These are phyloP conservation scores for Haplographium delicatum DNA, from an alignment of 495 filamentous ascomycete genomes.

Conservation along the genomic window DNA sequence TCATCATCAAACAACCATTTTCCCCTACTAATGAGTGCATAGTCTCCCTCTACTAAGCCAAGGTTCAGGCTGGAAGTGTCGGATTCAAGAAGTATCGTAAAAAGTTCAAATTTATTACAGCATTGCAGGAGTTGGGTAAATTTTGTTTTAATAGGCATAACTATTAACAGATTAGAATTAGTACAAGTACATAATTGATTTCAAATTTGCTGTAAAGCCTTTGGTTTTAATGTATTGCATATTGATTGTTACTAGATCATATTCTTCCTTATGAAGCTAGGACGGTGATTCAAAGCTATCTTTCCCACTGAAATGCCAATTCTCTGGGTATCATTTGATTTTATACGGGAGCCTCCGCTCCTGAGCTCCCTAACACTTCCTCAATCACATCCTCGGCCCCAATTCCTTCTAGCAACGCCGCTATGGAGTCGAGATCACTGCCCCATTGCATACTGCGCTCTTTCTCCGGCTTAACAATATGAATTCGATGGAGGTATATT, in stretches of 20 bases:
- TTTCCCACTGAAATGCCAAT: neutral
- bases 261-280: neutral
- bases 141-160: slow-evolving; percentile 6
- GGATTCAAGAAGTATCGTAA: slow-evolving; percentile 47
- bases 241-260: too few species aligned
- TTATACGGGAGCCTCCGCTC: slow-evolving; percentile 24
- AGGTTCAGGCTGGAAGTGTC: slow-evolving; percentile 72
- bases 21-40: slow-evolving; percentile 14
- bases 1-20: neutral
- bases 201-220: too few species aligned
- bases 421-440: slow-evolving; percentile 66
- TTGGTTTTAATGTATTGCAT: too few species aligned
- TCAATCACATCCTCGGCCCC: slow-evolving; percentile 76
- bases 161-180: too few species aligned
- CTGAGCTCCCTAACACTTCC: slow-evolving; percentile 57
- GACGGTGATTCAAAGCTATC: neutral
- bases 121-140: slow-evolving; percentile 22
- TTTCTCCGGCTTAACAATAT: slow-evolving; percentile 56
- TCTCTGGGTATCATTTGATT: slow-evolving; percentile 1
- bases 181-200: too few species aligned
- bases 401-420: slow-evolving; percentile 58
- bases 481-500: slow-evolving; percentile 81
- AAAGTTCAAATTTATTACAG: slow-evolving; percentile 4
- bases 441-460: slow-evolving; percentile 94
- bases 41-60: slow-evolving; percentile 71